Evolutionary conservation across 1,139 yeast genomes (phyloP).

Genomic region (Taphrina betulina): DNA sequence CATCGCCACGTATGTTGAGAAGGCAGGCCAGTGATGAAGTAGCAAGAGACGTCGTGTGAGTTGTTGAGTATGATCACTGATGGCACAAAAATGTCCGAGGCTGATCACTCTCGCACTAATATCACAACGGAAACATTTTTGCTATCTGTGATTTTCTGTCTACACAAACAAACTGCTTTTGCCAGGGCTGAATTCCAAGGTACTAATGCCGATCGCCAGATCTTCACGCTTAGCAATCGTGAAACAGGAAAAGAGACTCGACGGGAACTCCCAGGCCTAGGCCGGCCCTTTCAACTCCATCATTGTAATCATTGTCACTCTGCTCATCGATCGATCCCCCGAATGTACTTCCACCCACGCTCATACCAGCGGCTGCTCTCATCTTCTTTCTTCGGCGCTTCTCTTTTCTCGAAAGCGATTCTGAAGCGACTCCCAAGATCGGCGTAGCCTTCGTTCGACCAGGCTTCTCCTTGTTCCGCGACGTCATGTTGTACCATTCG

Average conservation of each 20-base stretch:
- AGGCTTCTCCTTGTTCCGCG: constrained; percentile 12
- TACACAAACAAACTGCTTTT: too few relatives aligned
- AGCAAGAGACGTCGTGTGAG: too few relatives aligned
- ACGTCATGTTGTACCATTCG: constrained; percentile 23
- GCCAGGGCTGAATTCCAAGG: too few relatives aligned
- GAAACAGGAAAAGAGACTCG: constrained; percentile 25
- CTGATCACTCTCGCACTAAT: too few relatives aligned
- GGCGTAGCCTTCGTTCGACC: constrained; percentile 20
- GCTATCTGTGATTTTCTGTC: too few relatives aligned
- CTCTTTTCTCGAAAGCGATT: constrained; percentile 26
- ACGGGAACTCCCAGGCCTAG: constrained; percentile 27
- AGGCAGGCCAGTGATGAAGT: too few relatives aligned
- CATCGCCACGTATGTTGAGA: too few relatives aligned
- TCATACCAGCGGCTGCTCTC: constrained; percentile 22
- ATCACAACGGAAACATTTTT: too few relatives aligned
- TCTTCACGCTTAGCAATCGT: constrained; percentile 5
- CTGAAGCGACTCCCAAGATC: constrained; percentile 18
- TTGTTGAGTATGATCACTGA: too few relatives aligned
- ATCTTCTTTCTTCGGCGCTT: constrained; percentile 19
- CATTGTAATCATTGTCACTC: constrained; percentile 15
- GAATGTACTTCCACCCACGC: constrained; percentile 6
- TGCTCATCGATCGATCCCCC: constrained; percentile 20
- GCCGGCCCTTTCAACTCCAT: constrained; percentile 29
- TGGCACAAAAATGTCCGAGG: too few relatives aligned
- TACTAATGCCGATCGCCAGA: too few relatives aligned